These are phyloP conservation scores for Thuidium tamariscinum DNA, from an alignment of 225 moss, liverwort and hornwort species.

Conservation along the genomic window DNA sequence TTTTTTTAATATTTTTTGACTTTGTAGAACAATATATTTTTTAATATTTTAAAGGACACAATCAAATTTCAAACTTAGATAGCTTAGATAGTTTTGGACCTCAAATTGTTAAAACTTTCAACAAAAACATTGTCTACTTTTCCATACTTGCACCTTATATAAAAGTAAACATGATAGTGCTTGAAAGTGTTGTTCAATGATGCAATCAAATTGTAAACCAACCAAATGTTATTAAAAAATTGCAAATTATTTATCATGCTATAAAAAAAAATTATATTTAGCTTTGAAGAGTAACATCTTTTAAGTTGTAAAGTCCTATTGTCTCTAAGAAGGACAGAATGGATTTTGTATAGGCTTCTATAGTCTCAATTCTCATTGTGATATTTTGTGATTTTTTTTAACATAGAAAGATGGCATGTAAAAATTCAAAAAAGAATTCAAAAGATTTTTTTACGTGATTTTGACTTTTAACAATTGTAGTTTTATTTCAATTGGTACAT, in stretches of 20 bases:
- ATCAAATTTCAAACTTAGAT: background rate
- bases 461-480: too few species aligned
- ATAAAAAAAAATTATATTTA: rapidly evolving
- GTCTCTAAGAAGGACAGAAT: too few species aligned
- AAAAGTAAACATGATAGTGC: background rate
- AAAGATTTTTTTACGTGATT: too few species aligned
- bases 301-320: background rate
- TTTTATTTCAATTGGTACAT: too few species aligned
- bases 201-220: background rate
- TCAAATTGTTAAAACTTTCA: background rate
- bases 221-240: background rate
- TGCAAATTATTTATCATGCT: rapidly evolving
- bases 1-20: background rate
- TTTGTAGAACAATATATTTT: background rate
- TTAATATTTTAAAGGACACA: rapidly evolving
- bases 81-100: background rate
- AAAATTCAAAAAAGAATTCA: too few species aligned
- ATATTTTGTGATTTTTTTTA: too few species aligned
- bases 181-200: background rate
- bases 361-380: rapidly evolving
- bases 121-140: background rate
- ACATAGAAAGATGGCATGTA: too few species aligned
- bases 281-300: background rate
- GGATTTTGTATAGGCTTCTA: too few species aligned
- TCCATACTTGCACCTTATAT: background rate